A percentile compares a stretch with the other conserved stretches of the same genome.
These are phyloP conservation scores for Dianthus caryophyllus DNA, from an alignment of 148 eudicot species.

Conservation along the genomic window DNA sequence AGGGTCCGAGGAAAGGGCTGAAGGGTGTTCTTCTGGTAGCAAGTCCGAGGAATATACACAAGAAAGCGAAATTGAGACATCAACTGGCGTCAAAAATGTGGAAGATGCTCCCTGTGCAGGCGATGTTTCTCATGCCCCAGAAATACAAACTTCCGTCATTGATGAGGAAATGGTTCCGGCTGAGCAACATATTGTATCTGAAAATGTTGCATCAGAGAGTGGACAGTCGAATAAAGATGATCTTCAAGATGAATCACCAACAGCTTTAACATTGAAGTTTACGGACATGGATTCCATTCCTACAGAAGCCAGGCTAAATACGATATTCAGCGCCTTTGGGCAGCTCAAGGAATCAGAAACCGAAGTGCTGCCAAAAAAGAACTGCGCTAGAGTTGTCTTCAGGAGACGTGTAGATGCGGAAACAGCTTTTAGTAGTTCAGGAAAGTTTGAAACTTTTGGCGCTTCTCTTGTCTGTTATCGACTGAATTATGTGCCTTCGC, in stretches of 20 bases:
- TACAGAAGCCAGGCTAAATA: conserved; percentile 39
- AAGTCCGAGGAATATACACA: conserved; percentile 17
- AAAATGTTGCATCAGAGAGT: conserved; percentile 22
- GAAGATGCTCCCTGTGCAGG: conserved; percentile 45
- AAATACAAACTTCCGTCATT: conserved; percentile 27
- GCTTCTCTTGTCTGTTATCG: conserved; percentile 59
- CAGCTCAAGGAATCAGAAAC: conserved; percentile 51
- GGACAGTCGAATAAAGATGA: conserved; percentile 22
- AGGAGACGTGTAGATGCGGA: conserved; percentile 66
- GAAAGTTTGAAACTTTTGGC: conserved; percentile 65
- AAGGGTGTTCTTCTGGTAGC: conserved; percentile 14
- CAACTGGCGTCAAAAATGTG: conserved; percentile 24
- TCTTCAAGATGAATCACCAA: conserved; percentile 41
- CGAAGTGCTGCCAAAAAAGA: conserved; percentile 47
- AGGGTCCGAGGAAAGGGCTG: conserved; percentile 13
- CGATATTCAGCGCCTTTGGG: conserved; percentile 59
- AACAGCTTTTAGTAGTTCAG: conserved; percentile 69
- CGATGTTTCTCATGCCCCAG: conserved; percentile 26
- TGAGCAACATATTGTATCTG: conserved; percentile 11
- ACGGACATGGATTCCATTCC: conserved; percentile 58
- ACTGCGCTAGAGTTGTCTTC: conserved; percentile 63
- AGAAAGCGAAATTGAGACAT: conserved; percentile 15
- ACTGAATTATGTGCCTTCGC: conserved; percentile 42
- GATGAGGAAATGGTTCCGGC: conserved; percentile 16
- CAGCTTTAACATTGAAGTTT: conserved; percentile 59